Evolutionary conservation across 2,329 filamentous ascomycete species (phyloP).

Genomic region (Penicillium sp.): DNA sequence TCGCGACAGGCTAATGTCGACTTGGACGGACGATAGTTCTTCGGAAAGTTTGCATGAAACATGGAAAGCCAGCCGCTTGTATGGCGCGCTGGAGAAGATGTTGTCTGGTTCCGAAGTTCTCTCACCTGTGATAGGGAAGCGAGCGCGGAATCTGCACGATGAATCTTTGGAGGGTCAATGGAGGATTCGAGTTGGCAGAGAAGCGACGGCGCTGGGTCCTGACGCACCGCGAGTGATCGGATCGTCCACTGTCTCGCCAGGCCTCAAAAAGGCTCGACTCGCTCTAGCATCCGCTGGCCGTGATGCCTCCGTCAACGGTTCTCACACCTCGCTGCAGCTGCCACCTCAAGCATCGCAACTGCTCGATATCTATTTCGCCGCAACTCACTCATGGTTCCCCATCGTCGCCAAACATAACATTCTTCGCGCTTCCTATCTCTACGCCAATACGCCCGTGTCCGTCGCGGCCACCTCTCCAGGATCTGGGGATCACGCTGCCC

Average conservation of each 20-base stretch:
- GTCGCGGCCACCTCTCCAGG: constrained; percentile 27
- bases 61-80: constrained; percentile 43
- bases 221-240: constrained; percentile 31
- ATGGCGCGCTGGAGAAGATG: constrained; percentile 39
- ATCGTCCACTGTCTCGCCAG: constrained; percentile 18
- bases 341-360: constrained; percentile 50
- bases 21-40: constrained; percentile 39
- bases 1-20: constrained; percentile 32
- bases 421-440: constrained; percentile 53
- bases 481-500: constrained; percentile 40
- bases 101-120: constrained; percentile 32
- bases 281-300: constrained; percentile 17
- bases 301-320: background rate
- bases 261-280: constrained; percentile 27
- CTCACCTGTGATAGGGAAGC: constrained; percentile 26
- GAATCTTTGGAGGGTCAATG: constrained; percentile 23
- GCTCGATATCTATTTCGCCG: constrained; percentile 54
- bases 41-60: constrained; percentile 42
- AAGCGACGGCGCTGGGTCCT: constrained; percentile 24
- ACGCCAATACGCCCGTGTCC: constrained; percentile 42
- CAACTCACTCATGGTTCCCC: constrained; percentile 56
- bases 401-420: constrained; percentile 56
- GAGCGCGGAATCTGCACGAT: constrained; percentile 31
- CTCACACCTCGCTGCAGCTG: constrained; percentile 31
- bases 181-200: constrained; percentile 31